Evolutionary conservation across 2,329 filamentous ascomycete genomes (phyloP), one percentile per base, ranked within the genome.

Genomic region (Incumbomyces lentus): DNA sequence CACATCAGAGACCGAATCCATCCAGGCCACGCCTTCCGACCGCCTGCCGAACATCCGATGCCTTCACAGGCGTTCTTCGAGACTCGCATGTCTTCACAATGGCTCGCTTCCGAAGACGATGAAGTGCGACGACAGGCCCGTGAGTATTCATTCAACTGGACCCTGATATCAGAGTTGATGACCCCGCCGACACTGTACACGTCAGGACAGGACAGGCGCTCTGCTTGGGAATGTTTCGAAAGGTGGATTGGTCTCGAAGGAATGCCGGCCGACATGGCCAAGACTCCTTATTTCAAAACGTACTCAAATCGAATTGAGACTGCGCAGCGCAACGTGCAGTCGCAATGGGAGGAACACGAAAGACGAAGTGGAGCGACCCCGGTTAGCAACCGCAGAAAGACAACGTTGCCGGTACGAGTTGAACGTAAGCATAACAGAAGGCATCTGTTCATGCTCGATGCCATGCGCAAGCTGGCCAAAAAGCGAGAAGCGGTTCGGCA

Each of bases 181-280:
- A 75, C 79, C 1, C 75, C 83, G 13, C 79, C 79, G 44, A 93
- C 87, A 0, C 63, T 81, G 12, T 93, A 87, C 59, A 76, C 80
- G n/a, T 90, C 89, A 16, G 87, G 86, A 1, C 81, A 87, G 10
- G 90, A 96, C 62, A 78, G 92, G 51, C 79, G 92, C 40, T 96
- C 90, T 2, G 88, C 90, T 0, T 98, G 92, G 92, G 92, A 98
- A 67, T 98, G 92, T 62, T 98, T 98, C 58, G 92, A 98, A 65
- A 79, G 92, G 36, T 98, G 90, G 90, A 84, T 95, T 46, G 82
- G 85, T 55, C 70, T 96, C 11, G 92, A 96, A 66, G 88, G 89
- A 1, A 71, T 95, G 32, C 90, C 92, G 3, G 79, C 83, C 10
- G 92, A 98, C 54, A 93, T 96, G 83, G 82, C 84, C 14, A 95